phyloP scores from a whole-genome alignment of 2,329 filamentous ascomycete species.

The Neonectria neomacrospora region DNA sequence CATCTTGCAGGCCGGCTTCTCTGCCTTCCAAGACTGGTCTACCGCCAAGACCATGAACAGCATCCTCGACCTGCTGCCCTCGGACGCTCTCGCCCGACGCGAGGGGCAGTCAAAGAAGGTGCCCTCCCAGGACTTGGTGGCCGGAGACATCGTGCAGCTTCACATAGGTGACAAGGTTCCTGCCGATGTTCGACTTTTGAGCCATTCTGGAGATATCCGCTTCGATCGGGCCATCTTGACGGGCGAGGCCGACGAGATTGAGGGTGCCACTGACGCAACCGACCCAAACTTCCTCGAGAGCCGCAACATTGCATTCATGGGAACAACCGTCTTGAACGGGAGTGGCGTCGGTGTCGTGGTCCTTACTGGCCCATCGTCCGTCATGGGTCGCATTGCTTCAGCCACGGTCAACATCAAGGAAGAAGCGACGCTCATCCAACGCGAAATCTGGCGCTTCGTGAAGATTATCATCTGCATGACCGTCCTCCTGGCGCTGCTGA shows the following conservation, averaged over 20 bases:
- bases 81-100: conserved; percentile 56
- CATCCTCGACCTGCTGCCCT: conserved; percentile 58
- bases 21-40: conserved; percentile 61
- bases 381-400: conserved; percentile 56
- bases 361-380: conserved; percentile 52
- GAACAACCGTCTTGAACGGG: conserved; percentile 55
- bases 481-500: conserved; percentile 51
- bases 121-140: conserved; percentile 56
- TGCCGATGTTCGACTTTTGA: conserved; percentile 57
- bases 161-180: conserved; percentile 61
- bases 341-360: conserved; percentile 53
- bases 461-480: conserved; percentile 55
- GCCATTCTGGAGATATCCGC: conserved; percentile 55
- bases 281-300: conserved; percentile 56
- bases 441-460: conserved; percentile 58
- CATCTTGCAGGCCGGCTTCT: conserved; percentile 58
- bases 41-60: conserved; percentile 59
- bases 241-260: conserved; percentile 55
- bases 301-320: conserved; percentile 57
- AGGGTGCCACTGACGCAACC: conserved; percentile 53
- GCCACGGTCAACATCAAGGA: conserved; percentile 52
- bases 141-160: conserved; percentile 59
- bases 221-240: conserved; percentile 57
- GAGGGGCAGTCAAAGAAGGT: conserved; percentile 55
- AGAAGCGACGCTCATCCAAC: conserved; percentile 53